phyloP scores from a whole-genome alignment of 2,329 filamentous ascomycete genomes.

The Fusarium agapanthi region DNA sequence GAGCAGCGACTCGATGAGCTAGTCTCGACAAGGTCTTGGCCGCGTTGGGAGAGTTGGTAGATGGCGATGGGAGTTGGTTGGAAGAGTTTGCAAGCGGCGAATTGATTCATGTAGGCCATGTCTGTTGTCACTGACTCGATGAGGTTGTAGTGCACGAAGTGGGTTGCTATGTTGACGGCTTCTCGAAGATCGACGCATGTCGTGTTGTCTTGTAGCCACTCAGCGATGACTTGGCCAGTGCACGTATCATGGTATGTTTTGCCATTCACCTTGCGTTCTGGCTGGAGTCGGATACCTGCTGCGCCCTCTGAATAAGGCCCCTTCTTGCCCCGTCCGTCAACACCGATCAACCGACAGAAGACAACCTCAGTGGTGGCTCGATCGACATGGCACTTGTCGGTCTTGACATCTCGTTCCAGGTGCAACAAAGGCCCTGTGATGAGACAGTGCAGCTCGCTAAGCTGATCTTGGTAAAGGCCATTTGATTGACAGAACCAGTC shows the following conservation, averaged over 20 bases:
- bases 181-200: conserved; percentile 92
- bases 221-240: conserved; percentile 85
- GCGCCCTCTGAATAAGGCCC: conserved; percentile 58
- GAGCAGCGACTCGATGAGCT: conserved; percentile 62
- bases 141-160: conserved; percentile 86
- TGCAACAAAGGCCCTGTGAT: conserved; percentile 88
- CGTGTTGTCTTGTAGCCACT: conserved; percentile 97
- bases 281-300: conserved; percentile 77
- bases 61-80: conserved; percentile 87
- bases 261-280: conserved; percentile 81
- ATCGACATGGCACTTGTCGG: conserved; percentile 89
- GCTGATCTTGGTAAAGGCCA: conserved; percentile 91
- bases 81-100: conserved; percentile 71
- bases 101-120: conserved; percentile 69
- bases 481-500: conserved; percentile 93
- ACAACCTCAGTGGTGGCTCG: conserved; percentile 91
- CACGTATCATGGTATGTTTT: conserved; percentile 84
- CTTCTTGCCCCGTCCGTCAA: conserved; percentile 84
- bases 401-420: conserved; percentile 82
- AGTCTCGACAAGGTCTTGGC: conserved; percentile 72
- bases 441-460: conserved; percentile 80
- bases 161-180: conserved; percentile 79
- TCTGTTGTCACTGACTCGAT: conserved; percentile 79
- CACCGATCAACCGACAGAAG: conserved; percentile 87
- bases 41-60: conserved; percentile 84